Conservation (phyloP, 2,329 filamentous ascomycete species). For the Thielaviopsis punctulata region DNA sequence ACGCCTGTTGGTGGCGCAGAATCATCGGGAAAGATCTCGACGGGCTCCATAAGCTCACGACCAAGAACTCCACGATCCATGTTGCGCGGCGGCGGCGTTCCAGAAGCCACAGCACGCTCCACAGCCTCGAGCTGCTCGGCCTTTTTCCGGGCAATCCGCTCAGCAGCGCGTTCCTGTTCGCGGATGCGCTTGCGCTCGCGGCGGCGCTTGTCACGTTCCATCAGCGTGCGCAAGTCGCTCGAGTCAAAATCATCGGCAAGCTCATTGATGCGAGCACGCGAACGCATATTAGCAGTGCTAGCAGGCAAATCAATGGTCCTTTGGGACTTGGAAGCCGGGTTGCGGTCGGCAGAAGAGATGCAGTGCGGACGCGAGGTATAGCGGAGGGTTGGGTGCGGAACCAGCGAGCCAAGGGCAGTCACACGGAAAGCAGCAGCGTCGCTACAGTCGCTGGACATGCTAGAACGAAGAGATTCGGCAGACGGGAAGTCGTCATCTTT, state of each 20-base stretch:
- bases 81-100: slow-evolving; percentile 1
- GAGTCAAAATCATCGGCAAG: slow-evolving; percentile 77
- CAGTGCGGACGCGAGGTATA: slow-evolving; percentile 50
- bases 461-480: slow-evolving; percentile 64
- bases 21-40: slow-evolving; percentile 3
- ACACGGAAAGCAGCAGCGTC: slow-evolving; percentile 57
- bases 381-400: slow-evolving; percentile 68
- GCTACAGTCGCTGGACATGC: slow-evolving; percentile 58
- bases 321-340: slow-evolving; percentile 27
- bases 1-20: not conserved
- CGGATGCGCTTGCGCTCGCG: slow-evolving; percentile 54
- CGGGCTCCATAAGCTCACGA: slow-evolving; percentile 12
- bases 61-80: slow-evolving; percentile 12
- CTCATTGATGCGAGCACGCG: slow-evolving; percentile 46
- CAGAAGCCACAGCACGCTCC: slow-evolving; percentile 1
- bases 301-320: slow-evolving; percentile 31
- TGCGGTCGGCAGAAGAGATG: slow-evolving; percentile 27
- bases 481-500: slow-evolving; percentile 38
- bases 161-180: slow-evolving; percentile 50
- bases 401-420: slow-evolving; percentile 62
- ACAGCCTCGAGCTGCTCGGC: slow-evolving; percentile 4
- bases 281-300: slow-evolving; percentile 46
- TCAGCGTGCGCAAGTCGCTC: slow-evolving; percentile 65
- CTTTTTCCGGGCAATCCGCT: slow-evolving; percentile 15
- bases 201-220: slow-evolving; percentile 76